A percentile compares a stretch with the other conserved stretches of the same genome.
These are phyloP conservation scores for Annulohypoxylon moriforme DNA, from an alignment of 495 filamentous ascomycete genomes.

Conservation along the genomic window DNA sequence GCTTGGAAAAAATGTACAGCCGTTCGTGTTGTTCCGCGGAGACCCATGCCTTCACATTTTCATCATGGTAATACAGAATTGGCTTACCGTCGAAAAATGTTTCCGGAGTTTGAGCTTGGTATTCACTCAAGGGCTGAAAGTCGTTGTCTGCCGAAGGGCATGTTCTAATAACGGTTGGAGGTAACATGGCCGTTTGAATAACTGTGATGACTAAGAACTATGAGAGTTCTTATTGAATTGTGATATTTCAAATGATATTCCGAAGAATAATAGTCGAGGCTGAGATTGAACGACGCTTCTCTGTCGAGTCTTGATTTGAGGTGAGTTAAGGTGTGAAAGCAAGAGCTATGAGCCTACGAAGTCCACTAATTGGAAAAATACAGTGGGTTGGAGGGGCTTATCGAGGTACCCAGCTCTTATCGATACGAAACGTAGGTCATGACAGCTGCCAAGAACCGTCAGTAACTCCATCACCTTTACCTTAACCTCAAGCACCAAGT, in stretches of 20 bases:
- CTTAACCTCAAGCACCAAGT: not conserved
- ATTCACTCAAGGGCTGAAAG: conserved; percentile 79
- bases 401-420: conserved; percentile 20
- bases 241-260: too few species aligned
- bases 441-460: conserved; percentile 1
- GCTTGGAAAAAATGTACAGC: conserved; percentile 63
- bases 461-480: too few species aligned
- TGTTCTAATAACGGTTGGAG: conserved; percentile 54
- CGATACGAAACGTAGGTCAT: conserved; percentile 2
- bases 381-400: conserved; percentile 31
- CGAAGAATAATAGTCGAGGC: too few species aligned
- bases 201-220: not conserved
- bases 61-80: conserved; percentile 79
- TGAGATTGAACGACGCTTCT: too few species aligned
- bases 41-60: conserved; percentile 70
- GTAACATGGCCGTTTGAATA: conserved; percentile 43
- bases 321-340: conserved; percentile 1
- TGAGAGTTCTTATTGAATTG: too few species aligned
- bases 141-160: conserved; percentile 55
- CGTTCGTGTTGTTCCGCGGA: conserved; percentile 54
- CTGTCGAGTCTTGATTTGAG: not conserved
- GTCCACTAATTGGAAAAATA: conserved; percentile 9
- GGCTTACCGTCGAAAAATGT: conserved; percentile 85
- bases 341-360: not conserved
- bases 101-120: conserved; percentile 84